Conservation (phyloP, 495 filamentous ascomycete genomes). For the Penicillium nucicola region DNA sequence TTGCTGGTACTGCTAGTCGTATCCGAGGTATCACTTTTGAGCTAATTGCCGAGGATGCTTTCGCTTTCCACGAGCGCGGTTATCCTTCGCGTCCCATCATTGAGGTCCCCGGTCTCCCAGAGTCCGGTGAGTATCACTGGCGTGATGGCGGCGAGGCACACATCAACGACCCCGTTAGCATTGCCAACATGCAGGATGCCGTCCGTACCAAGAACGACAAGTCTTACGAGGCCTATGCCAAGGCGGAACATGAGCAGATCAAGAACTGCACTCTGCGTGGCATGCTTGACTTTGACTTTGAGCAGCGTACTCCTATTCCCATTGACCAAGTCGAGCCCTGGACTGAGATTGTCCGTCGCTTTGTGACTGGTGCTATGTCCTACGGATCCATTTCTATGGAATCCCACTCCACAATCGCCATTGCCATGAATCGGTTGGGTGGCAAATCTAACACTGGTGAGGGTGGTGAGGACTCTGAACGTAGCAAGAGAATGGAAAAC, state of each 20-base stretch:
- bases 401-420: conserved; percentile 92
- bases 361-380: conserved; percentile 99
- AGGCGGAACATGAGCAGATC: conserved; percentile 93
- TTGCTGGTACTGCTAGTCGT: conserved; percentile 91
- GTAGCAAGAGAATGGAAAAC: conserved; percentile 81
- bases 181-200: conserved; percentile 98
- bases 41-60: conserved; percentile 92
- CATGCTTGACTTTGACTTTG: conserved; percentile 97
- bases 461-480: conserved; percentile 95
- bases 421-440: conserved; percentile 97
- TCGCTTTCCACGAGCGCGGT: conserved; percentile 93
- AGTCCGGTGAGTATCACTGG: conserved; percentile 99
- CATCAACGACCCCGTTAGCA: conserved; percentile 91
- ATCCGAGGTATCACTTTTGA: conserved; percentile 97
- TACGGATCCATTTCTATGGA: conserved; percentile 99
- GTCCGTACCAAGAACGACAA: conserved; percentile 99
- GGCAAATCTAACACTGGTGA: conserved; percentile 99
- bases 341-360: conserved; percentile 97
- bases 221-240: conserved; percentile 97
- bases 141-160: conserved; percentile 98
- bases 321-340: conserved; percentile 99
- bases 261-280: conserved; percentile 97
- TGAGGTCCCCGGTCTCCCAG: conserved; percentile 78
- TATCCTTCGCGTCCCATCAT: conserved; percentile 82
- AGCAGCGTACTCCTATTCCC: conserved; percentile 78